Evolutionary conservation across 345 rosid species (phyloP).

Genomic region (Pistacia vera): DNA sequence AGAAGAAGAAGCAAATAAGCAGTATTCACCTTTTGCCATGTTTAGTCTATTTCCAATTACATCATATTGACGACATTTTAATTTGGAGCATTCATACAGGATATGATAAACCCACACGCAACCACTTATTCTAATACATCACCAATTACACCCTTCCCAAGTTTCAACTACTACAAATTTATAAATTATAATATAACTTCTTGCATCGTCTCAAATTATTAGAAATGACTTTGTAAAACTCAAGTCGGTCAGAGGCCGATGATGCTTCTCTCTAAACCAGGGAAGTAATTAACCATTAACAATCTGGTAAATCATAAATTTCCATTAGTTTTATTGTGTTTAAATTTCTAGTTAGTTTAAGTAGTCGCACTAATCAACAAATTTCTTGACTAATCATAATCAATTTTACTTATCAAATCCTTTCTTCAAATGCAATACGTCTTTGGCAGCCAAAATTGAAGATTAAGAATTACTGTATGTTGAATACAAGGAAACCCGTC

Average conservation of each 20-base stretch:
- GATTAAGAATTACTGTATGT: neutral
- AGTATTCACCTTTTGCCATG: no score
- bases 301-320: neutral
- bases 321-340: no score
- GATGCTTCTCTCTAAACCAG: neutral
- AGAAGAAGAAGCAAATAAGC: no score
- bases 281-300: neutral
- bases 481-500: neutral
- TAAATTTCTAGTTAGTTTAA: no score
- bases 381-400: neutral
- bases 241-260: neutral
- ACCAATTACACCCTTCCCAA: no score
- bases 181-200: no score
- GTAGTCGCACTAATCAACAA: neutral
- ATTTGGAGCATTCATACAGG: no score
- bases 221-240: neutral
- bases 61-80: no score
- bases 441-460: conserved; percentile 10
- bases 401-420: neutral
- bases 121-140: no score
- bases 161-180: no score
- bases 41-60: no score
- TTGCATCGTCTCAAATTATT: neutral
- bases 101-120: no score
- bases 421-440: neutral